Base-by-base conservation (phyloP, 371 early-diverging fungal genomes). In the Haplosporangium sp. region DNA sequence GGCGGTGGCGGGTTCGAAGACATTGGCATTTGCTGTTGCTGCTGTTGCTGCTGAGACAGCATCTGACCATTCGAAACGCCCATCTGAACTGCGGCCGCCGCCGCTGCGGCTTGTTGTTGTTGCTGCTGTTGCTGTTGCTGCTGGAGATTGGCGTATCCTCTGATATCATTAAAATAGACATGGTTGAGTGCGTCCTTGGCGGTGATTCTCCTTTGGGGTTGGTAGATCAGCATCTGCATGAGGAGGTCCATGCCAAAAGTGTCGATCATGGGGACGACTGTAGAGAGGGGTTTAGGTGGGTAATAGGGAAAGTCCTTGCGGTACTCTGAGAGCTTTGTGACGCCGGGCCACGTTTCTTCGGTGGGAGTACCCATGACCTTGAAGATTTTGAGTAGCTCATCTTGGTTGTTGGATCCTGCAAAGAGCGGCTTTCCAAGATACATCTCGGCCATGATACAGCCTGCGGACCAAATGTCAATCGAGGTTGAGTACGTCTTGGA, bases 401-500 rank as follows among this genome's bases (percentile, higher is more conserved):
- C 98, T 62, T 92, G 89, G 67, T 94, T 95, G 70, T 92, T 94
- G 46, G 93, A 93, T 48, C 99, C 99, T 14, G 99, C 95, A 81
- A 99, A 99, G 43, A 99, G 83, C 3, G 99, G 99, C 48, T 94
- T 81, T 1, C 99, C 98, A 6, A 93, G 86, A 67, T 88, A 94
- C 94, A 96, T 97, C 77, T 98, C 99, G 48, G 96, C 96, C 89
- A 98, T 91, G 79, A 99, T 99, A 84, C 99, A 99, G 6, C 99
- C 99, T 5, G 95, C 93, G 14, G 96, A 96, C 99, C 99, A 99
- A 58, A 99, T 96, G 83, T 99, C 99, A 66, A 99, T 96, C 9
- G 96, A 94, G 18, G 95, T 98, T 10, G 94, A 89, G 83, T 99
- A 99, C 74, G 94, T 93, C 62, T 96, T 90, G 36, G 94, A 94